These are phyloP conservation scores for Crataegus laevigata DNA, from an alignment of 306 rosid species.

Conservation along the genomic window DNA sequence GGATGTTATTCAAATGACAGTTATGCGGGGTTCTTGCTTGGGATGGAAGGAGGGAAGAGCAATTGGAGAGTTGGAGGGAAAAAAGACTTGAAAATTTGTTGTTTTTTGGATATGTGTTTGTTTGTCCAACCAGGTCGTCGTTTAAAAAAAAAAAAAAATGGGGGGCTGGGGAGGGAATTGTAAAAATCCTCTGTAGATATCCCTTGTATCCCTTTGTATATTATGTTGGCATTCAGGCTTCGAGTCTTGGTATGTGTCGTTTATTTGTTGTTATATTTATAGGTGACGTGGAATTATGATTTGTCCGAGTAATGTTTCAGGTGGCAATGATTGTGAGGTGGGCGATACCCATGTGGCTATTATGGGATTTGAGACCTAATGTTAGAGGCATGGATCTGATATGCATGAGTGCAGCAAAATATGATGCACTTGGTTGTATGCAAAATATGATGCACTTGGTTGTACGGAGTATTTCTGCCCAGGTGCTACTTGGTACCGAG, in stretches of 20 bases:
- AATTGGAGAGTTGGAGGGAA: conserved; percentile 45
- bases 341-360: conserved; percentile 1
- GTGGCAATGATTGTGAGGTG: conserved; percentile 8
- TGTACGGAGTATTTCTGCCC: neutral
- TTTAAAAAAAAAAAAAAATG: neutral
- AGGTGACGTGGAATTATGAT: conserved; percentile 14
- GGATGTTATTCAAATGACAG: conserved; percentile 57
- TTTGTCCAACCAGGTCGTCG: conserved; percentile 4
- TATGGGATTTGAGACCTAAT: conserved; percentile 7
- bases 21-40: conserved; percentile 39
- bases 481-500: neutral
- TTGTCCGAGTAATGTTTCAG: neutral
- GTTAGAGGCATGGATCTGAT: neutral
- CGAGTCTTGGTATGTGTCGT: neutral
- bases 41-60: neutral
- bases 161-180: neutral
- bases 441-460: no score
- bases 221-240: conserved; percentile 7
- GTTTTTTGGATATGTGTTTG: neutral
- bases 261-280: neutral
- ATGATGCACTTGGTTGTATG: neutral
- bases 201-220: neutral
- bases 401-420: neutral
- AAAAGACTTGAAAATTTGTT: neutral
- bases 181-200: conserved; percentile 19